Evolutionary conservation across 768 basidiomycete species (phyloP), one percentile per base, ranked within the genome.

Genomic region (Boletales sp.): DNA sequence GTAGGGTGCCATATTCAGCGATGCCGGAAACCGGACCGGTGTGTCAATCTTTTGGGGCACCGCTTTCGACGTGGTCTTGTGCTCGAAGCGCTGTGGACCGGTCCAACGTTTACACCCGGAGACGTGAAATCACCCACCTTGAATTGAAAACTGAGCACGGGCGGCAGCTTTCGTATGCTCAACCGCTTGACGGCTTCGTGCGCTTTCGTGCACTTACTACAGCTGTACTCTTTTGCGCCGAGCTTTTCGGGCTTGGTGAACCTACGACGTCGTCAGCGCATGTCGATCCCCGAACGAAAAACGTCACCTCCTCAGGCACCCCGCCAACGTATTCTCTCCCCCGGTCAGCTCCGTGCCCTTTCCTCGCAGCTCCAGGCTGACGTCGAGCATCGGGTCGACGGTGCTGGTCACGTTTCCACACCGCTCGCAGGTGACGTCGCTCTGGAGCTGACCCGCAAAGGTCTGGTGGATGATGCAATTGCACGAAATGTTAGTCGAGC

Each of bases 121-220:
- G 21, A 25, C 21, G 15, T 30, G 2, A 8, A 15, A 9, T 1
- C n/a, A n/a, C 51, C 12, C 11, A 48, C 94, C 79, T 98, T 98
- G 74, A 98, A 86, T 64, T 97, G 95, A 59, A 98, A 90, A 57
- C 88, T 90, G 41, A 98, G 72, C 1, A 95, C 93, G 0, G 90
- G 86, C 0, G 95, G 94, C 8, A 98, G 74, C 57, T 84, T 87
- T 44, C 80, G 82, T 57, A 97, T 84, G 57, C 87, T 90, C 44
- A 97, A 73, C 8, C 90, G 83, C 63, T 94, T 93, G 56, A 82
- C 90, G 1, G 87, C 89, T 57, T 87, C 84, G 80, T 90, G 64
- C 12, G 80, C 73, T 58, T 84, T 87, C 17, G 80, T 81, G 61
- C 94, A 98, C 67, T 86, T 89, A 18, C 74, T 75, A 63, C 94